A percentile compares a stretch with the other conserved stretches of the same genome.
Evolutionary conservation across 140 eudicot species (phyloP).

Genomic region (Bidens hawaiensis): DNA sequence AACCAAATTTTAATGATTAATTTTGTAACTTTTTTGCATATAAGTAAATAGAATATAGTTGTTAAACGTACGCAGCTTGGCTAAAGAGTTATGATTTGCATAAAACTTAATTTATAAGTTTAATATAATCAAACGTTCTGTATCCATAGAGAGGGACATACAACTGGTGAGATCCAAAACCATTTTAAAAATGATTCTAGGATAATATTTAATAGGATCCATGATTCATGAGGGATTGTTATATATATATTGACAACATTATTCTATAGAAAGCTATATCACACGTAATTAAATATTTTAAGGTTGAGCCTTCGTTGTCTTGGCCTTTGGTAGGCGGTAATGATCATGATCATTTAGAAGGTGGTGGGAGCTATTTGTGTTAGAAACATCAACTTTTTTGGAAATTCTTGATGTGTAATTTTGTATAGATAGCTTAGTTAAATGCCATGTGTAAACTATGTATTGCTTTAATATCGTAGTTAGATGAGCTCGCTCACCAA

Average conservation of each 20-base stretch:
- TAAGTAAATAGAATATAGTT: too few relatives aligned
- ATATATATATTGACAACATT: too few relatives aligned
- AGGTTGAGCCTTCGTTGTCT: not conserved
- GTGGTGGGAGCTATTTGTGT: not conserved
- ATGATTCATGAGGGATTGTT: not conserved
- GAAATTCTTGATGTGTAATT: too few relatives aligned
- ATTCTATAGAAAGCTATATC: too few relatives aligned
- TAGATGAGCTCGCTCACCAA: too few relatives aligned
- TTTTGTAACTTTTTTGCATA: not conserved
- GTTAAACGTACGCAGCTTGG: not conserved
- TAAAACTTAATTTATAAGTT: not conserved
- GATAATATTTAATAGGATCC: not conserved
- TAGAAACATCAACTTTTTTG: not conserved
- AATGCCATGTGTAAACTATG: too few relatives aligned
- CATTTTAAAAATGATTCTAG: not conserved
- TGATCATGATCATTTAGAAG: not conserved
- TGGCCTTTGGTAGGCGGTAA: conserved; percentile 1
- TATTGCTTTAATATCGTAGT: too few relatives aligned
- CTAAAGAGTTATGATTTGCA: not conserved
- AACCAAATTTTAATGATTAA: not conserved
- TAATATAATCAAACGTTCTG: not conserved
- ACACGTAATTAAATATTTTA: not conserved
- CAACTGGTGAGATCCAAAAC: not conserved
- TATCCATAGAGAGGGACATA: not conserved
- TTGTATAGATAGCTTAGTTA: too few relatives aligned